Percentiles rank a stretch among this genome's conserved stretches.
phyloP scores from a whole-genome alignment of 139 green algal genomes.

The Picochlorum sp. region DNA sequence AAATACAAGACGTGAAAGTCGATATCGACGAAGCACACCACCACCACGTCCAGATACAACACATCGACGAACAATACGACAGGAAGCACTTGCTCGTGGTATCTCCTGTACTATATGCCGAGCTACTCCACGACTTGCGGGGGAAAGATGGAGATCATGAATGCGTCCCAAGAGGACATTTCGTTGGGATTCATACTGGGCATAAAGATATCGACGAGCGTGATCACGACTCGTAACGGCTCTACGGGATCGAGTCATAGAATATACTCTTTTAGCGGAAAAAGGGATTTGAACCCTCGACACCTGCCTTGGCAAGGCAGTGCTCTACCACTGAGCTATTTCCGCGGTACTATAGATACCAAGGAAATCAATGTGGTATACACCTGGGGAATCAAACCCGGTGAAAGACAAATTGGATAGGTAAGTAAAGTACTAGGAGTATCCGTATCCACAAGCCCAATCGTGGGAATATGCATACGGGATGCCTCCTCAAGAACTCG shows the following conservation, averaged over 20 bases:
- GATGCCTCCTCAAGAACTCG: slow-evolving; percentile 16
- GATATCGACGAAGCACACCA: slow-evolving; percentile 11
- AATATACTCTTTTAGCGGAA: slow-evolving; percentile 9
- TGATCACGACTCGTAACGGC: background rate
- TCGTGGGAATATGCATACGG: slow-evolving; percentile 20
- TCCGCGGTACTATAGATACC: slow-evolving; percentile 4
- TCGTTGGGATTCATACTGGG: background rate
- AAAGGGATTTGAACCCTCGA: slow-evolving; percentile 35
- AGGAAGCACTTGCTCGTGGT: slow-evolving; percentile 8
- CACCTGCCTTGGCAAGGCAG: slow-evolving; percentile 27
- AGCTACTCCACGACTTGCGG: background rate
- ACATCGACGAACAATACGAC: slow-evolving; percentile 7
- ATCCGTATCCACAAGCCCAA: slow-evolving; percentile 25
- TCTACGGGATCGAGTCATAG: background rate
- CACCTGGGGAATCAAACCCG: slow-evolving; percentile 15
- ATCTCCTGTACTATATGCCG: background rate
- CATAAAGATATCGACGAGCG: background rate
- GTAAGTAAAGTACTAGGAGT: slow-evolving; percentile 11
- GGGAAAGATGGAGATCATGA: background rate
- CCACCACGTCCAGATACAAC: slow-evolving; percentile 7
- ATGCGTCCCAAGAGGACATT: background rate
- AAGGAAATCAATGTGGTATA: slow-evolving; percentile 17
- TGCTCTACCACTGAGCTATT: slow-evolving; percentile 44
- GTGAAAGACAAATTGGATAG: slow-evolving; percentile 23
- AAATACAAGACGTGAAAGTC: slow-evolving; percentile 19